Conservation (phyloP, 305 asterid genomes). For the Fraxinus ornus region DNA sequence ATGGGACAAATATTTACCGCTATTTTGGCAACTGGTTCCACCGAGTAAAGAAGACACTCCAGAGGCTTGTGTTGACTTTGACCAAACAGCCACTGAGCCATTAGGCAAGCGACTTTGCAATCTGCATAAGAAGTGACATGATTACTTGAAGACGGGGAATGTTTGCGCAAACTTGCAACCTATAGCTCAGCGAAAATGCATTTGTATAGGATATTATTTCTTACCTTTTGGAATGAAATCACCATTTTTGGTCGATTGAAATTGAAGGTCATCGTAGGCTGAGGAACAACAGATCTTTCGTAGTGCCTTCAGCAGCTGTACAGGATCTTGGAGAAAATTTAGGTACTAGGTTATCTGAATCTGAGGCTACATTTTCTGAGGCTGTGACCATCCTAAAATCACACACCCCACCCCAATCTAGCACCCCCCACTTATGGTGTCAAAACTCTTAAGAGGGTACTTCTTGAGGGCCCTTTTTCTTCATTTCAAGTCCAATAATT, state of each 20-base stretch:
- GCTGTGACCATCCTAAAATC: neutral
- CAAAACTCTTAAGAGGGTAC: neutral
- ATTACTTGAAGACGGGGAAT: neutral
- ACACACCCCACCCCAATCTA: neutral
- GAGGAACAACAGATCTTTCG: neutral
- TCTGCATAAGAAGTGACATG: slow-evolving; percentile 44
- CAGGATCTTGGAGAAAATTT: neutral
- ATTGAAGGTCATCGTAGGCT: neutral
- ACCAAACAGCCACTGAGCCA: slow-evolving; percentile 38
- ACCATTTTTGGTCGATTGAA: neutral
- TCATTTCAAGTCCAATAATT: neutral
- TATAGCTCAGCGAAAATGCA: neutral
- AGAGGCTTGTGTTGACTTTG: slow-evolving; percentile 69
- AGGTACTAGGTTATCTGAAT: neutral
- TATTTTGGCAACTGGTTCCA: slow-evolving; percentile 94
- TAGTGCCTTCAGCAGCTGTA: neutral
- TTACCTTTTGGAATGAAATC: neutral
- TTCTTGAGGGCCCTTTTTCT: neutral
- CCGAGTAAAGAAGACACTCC: slow-evolving; percentile 98
- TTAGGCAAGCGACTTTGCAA: slow-evolving; percentile 61
- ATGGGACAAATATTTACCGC: slow-evolving; percentile 82
- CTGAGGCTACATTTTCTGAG: neutral
- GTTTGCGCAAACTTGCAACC: neutral
- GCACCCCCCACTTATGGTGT: neutral
- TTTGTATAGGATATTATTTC: neutral